Conservation (phyloP, 73 alveolate genomes). For the Uronychia setigera region DNA sequence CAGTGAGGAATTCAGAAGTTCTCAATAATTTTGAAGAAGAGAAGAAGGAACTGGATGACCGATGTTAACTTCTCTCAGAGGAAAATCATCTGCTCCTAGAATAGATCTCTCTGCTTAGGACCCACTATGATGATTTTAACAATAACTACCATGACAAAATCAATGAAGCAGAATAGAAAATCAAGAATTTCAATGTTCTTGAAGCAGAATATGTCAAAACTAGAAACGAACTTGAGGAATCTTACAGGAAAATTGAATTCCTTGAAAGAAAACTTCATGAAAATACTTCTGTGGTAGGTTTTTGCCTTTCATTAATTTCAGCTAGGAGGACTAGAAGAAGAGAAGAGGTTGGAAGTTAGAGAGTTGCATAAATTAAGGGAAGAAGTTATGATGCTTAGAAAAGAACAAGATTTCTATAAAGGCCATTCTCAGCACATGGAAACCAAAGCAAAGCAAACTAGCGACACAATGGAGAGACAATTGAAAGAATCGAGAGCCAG, state of each 20-base stretch:
- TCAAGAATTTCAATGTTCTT: slow-evolving; percentile 29
- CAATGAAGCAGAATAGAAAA: slow-evolving; percentile 54
- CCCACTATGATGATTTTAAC: slow-evolving; percentile 65
- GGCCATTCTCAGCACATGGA: slow-evolving; percentile 43
- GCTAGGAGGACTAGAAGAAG: slow-evolving; percentile 52
- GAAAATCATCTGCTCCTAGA: slow-evolving; percentile 64
- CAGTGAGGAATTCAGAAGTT: slow-evolving; percentile 57
- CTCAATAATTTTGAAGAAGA: slow-evolving; percentile 46
- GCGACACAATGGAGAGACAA: slow-evolving; percentile 6
- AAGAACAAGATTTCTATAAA: slow-evolving; percentile 43
- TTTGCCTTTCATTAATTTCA: neutral
- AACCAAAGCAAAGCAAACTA: neutral
- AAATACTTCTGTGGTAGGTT: slow-evolving; percentile 8
- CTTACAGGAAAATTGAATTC: slow-evolving; percentile 17
- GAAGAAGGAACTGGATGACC: slow-evolving; percentile 37
- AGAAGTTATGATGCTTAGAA: slow-evolving; percentile 13
- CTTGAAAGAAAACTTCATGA: slow-evolving; percentile 43
- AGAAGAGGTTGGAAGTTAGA: slow-evolving; percentile 37
- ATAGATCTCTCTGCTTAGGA: slow-evolving; percentile 49
- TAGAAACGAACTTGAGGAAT: slow-evolving; percentile 25
- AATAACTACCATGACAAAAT: slow-evolving; percentile 36
- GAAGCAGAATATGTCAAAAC: slow-evolving; percentile 13
- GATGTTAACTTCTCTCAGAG: slow-evolving; percentile 59
- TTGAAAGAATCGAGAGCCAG: slow-evolving; percentile 24
- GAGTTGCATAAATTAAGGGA: slow-evolving; percentile 49